Conservation (phyloP, 768 basidiomycete species). For the Agaricus subrufescens region DNA sequence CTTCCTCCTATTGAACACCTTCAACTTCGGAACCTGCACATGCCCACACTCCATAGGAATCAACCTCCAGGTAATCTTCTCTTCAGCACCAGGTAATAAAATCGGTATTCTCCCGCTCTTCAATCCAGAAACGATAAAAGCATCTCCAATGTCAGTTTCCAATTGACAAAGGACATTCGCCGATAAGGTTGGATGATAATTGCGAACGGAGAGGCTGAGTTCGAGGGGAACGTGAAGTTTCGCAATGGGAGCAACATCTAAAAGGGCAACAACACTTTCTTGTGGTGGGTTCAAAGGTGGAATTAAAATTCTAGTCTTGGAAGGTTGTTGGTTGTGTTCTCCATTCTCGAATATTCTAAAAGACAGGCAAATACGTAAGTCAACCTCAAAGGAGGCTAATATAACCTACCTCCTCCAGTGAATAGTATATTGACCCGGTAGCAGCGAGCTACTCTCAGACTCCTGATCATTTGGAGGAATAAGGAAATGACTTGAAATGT, state of each 20-base stretch:
- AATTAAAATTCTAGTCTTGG: slow-evolving; percentile 50
- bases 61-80: slow-evolving; percentile 59
- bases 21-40: slow-evolving; percentile 56
- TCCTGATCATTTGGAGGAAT: slow-evolving; percentile 32
- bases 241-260: slow-evolving; percentile 58
- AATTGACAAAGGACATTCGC: slow-evolving; percentile 69
- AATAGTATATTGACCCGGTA: slow-evolving; percentile 57
- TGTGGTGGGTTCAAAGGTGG: slow-evolving; percentile 58
- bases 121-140: slow-evolving; percentile 81
- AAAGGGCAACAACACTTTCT: slow-evolving; percentile 61
- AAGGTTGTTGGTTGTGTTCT: slow-evolving; percentile 34
- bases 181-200: slow-evolving; percentile 56
- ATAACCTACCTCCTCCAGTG: slow-evolving; percentile 56
- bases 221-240: slow-evolving; percentile 57
- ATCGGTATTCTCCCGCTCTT: slow-evolving; percentile 62
- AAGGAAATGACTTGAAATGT: slow-evolving; percentile 46
- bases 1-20: slow-evolving; percentile 49
- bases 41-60: slow-evolving; percentile 75
- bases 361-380: slow-evolving; percentile 1
- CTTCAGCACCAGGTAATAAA: slow-evolving; percentile 71
- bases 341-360: slow-evolving; percentile 44
- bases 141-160: slow-evolving; percentile 61
- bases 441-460: slow-evolving; percentile 29
- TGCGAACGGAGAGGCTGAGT: slow-evolving; percentile 59
- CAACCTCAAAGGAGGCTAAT: not conserved